Evolutionary conservation across 495 filamentous ascomycete species (phyloP).

Genomic region (Bombardia bombarda): DNA sequence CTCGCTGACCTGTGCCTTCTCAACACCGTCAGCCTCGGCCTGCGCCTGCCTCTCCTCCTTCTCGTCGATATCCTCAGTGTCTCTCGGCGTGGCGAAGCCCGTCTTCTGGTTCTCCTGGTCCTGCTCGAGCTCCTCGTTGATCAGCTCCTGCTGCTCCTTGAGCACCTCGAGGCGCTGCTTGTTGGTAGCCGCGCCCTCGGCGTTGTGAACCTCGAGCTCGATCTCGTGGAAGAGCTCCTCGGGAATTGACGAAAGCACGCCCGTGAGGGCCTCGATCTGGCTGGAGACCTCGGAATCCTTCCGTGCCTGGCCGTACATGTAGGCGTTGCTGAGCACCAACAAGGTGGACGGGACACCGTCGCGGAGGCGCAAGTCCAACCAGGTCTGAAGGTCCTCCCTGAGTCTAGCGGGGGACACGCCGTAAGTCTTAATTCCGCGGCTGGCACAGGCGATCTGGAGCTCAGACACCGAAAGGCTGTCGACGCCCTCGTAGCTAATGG

Average conservation of each 20-base stretch:
- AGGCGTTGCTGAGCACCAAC: conserved; percentile 92
- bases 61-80: conserved; percentile 80
- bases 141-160: conserved; percentile 97
- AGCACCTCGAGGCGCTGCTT: conserved; percentile 98
- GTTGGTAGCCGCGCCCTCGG: conserved; percentile 96
- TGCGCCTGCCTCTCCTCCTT: conserved; percentile 41
- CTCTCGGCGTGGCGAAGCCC: conserved; percentile 62
- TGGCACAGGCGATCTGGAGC: conserved; percentile 82
- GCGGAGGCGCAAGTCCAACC: conserved; percentile 90
- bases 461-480: conserved; percentile 88
- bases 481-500: conserved; percentile 91
- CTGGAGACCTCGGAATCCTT: conserved; percentile 68
- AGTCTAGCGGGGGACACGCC: conserved; percentile 80
- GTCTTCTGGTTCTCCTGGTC: conserved; percentile 62
- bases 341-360: conserved; percentile 91
- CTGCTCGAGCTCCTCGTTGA: conserved; percentile 94
- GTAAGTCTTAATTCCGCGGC: conserved; percentile 85
- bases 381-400: conserved; percentile 86
- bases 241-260: conserved; percentile 87
- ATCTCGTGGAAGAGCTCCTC: conserved; percentile 99
- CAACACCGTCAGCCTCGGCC: conserved; percentile 28
- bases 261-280: conserved; percentile 89
- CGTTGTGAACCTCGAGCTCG: conserved; percentile 94
- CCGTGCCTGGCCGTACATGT: conserved; percentile 84
- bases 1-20: conserved; percentile 34